A percentile compares a stretch with the other conserved stretches of the same genome.
phyloP scores from a whole-genome alignment of 169 alveolate genomes.

The Besnoitia besnoiti region DNA sequence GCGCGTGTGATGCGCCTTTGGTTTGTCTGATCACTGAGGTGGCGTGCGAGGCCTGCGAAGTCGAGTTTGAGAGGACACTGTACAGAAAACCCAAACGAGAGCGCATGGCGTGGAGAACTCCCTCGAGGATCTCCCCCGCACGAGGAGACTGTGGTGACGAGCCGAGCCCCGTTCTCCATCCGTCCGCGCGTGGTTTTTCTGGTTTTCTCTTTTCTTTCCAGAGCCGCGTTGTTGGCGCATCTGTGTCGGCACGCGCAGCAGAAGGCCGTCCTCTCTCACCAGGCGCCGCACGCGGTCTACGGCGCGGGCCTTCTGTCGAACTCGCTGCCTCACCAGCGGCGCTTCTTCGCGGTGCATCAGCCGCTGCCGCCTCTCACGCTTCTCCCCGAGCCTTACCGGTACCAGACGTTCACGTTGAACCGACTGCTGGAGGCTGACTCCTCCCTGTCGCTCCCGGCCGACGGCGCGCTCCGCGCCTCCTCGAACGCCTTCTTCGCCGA shows the following conservation, averaged over 20 bases:
- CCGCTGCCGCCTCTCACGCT: background rate
- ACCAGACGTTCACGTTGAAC: background rate
- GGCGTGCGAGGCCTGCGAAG: too few species aligned
- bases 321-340: conserved; percentile 19
- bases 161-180: background rate
- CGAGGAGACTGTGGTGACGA: too few species aligned
- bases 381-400: conserved; percentile 10
- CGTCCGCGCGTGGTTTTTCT: background rate
- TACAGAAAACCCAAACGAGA: too few species aligned
- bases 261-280: background rate
- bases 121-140: too few species aligned
- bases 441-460: background rate
- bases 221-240: background rate
- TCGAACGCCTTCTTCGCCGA: background rate
- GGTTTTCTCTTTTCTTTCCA: background rate
- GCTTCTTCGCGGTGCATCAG: background rate
- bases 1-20: too few species aligned
- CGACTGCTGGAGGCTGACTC: background rate
- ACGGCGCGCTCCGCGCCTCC: background rate
- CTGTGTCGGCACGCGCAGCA: background rate
- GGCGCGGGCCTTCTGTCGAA: background rate
- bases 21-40: too few species aligned
- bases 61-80: too few species aligned
- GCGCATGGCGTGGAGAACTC: too few species aligned
- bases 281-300: background rate